Percentiles rank a stretch among this genome's conserved stretches.
Conservation (phyloP, 441 rosid species). For the Macaranga tanarius region DNA sequence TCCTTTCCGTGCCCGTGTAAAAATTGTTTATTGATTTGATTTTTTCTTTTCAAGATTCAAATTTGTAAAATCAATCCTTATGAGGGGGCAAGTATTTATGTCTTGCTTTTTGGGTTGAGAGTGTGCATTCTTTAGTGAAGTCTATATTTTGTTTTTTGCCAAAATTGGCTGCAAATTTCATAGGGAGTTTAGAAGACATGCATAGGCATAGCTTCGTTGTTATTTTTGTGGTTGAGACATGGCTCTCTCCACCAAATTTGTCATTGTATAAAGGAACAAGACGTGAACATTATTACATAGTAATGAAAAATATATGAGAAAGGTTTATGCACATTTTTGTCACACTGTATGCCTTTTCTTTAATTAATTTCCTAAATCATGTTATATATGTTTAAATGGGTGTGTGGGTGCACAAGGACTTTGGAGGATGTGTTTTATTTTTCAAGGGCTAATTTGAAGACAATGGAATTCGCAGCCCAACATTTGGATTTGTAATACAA, state of each 20-base stretch:
- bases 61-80: slow-evolving; percentile 38
- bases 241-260: slow-evolving; percentile 40
- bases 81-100: slow-evolving; percentile 27
- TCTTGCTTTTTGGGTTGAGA: slow-evolving; percentile 18
- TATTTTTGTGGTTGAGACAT: slow-evolving; percentile 40
- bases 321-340: background rate
- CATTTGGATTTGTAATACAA: no score
- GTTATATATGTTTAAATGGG: no score
- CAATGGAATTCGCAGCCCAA: no score
- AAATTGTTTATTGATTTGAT: slow-evolving; percentile 41
- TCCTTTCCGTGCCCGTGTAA: slow-evolving; percentile 31
- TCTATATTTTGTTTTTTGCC: slow-evolving; percentile 19
- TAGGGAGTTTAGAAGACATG: slow-evolving; percentile 27
- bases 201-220: slow-evolving; percentile 23
- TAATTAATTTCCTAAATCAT: no score
- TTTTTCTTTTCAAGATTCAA: slow-evolving; percentile 23
- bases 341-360: background rate
- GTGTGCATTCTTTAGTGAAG: slow-evolving; percentile 23
- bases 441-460: no score
- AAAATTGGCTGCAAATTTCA: slow-evolving; percentile 29
- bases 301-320: slow-evolving; percentile 21
- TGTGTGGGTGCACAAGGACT: no score
- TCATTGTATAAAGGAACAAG: slow-evolving; percentile 38
- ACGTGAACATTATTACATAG: slow-evolving; percentile 18
- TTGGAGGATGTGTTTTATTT: no score